phyloP scores from a whole-genome alignment of 441 rosid genomes.

The Pelargonium cotyledonis region DNA sequence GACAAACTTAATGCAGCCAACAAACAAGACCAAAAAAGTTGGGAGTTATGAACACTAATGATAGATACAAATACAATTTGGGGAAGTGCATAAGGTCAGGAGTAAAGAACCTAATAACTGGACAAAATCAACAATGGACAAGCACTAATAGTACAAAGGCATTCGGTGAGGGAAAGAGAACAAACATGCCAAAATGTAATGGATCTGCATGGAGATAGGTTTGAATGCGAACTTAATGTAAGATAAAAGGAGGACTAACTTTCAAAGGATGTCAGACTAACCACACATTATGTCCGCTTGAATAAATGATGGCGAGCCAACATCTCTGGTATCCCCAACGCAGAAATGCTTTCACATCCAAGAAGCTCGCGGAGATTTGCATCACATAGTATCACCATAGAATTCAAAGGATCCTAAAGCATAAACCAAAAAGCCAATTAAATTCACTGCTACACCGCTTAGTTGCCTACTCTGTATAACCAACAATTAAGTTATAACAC shows the following conservation, averaged over 20 bases:
- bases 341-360: constrained; percentile 85
- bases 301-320: constrained; percentile 60
- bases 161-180: background rate
- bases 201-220: background rate
- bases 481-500: background rate
- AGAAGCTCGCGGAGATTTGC: constrained; percentile 73
- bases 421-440: background rate
- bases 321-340: constrained; percentile 63
- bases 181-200: background rate
- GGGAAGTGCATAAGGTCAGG: background rate
- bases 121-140: background rate
- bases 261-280: background rate
- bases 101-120: background rate
- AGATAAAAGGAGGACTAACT: background rate
- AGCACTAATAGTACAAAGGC: background rate
- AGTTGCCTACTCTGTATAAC: background rate
- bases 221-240: background rate
- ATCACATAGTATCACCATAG: constrained; percentile 76
- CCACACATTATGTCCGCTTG: constrained; percentile 40
- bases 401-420: constrained; percentile 57
- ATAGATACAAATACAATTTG: constrained; percentile 6
- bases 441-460: background rate
- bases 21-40: background rate
- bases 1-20: background rate
- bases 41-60: background rate